Evolutionary conservation across 2,329 filamentous ascomycete genomes (phyloP).

Genomic region (Curvularia sp.): DNA sequence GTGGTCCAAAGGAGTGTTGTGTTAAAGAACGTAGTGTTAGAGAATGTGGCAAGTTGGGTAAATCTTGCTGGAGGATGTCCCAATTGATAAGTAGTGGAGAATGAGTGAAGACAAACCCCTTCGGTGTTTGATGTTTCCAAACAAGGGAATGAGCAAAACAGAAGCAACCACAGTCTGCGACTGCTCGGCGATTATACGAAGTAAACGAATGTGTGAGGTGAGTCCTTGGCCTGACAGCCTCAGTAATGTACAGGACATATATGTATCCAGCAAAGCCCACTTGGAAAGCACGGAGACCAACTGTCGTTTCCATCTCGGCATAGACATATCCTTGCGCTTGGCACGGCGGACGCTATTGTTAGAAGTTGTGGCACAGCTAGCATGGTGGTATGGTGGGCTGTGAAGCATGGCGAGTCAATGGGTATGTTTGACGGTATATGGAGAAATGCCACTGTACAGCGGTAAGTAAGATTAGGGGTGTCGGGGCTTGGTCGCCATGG

Average conservation of each 20-base stretch:
- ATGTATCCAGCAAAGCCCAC: slow-evolving; percentile 28
- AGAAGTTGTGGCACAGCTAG: slow-evolving; percentile 29
- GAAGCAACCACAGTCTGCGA: slow-evolving; percentile 24
- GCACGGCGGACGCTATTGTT: slow-evolving; percentile 13
- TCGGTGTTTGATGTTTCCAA: slow-evolving; percentile 30
- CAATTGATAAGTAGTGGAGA: slow-evolving; percentile 9
- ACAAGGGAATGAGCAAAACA: slow-evolving; percentile 22
- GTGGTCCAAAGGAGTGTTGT: neutral
- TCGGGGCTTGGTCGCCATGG: slow-evolving; percentile 33
- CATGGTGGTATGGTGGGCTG: slow-evolving; percentile 20
- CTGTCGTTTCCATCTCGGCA: slow-evolving; percentile 16
- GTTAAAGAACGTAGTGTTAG: neutral
- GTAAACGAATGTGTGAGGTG: slow-evolving; percentile 26
- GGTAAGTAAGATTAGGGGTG: slow-evolving; percentile 20
- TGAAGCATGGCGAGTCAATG: slow-evolving; percentile 25
- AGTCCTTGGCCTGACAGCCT: slow-evolving; percentile 1
- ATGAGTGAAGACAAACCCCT: slow-evolving; percentile 14
- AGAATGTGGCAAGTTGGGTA: neutral
- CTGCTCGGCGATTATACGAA: slow-evolving; percentile 18
- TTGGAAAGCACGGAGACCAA: slow-evolving; percentile 21
- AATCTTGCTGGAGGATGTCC: neutral
- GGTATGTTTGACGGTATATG: slow-evolving; percentile 16
- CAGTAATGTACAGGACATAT: neutral
- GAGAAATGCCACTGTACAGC: slow-evolving; percentile 20
- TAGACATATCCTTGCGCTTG: slow-evolving; percentile 15